Evolutionary conservation across 805 yeast genomes (phyloP).

Genomic region (Candida xyloterini): DNA sequence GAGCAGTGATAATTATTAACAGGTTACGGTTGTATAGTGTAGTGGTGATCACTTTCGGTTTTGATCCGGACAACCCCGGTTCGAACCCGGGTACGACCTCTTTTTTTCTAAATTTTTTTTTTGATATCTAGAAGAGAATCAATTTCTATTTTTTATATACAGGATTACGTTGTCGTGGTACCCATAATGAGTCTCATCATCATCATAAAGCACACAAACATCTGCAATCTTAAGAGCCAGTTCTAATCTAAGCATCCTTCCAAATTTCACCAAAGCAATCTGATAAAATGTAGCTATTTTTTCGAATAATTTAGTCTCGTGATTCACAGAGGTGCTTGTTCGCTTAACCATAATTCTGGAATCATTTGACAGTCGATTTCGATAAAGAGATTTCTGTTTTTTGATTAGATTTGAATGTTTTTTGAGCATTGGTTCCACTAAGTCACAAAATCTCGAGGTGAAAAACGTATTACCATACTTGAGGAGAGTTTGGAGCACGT

Average conservation of each 20-base stretch:
- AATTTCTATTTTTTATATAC: conserved; percentile 9
- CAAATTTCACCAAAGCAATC: conserved; percentile 38
- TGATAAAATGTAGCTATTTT: conserved; percentile 33
- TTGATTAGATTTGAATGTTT: conserved; percentile 9
- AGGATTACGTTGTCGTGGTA: conserved; percentile 28
- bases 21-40: conserved; percentile 52
- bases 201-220: conserved; percentile 28
- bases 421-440: conserved; percentile 28
- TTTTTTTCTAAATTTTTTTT: conserved; percentile 15
- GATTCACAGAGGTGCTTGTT: conserved; percentile 28
- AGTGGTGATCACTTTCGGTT: conserved; percentile 81
- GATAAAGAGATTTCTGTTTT: conserved; percentile 7
- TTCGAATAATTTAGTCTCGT: conserved; percentile 27
- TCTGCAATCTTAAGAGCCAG: conserved; percentile 36
- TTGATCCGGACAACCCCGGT: conserved; percentile 81
- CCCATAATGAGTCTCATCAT: conserved; percentile 25
- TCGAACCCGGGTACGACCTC: conserved; percentile 83
- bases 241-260: conserved; percentile 39
- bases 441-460: conserved; percentile 42
- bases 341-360: conserved; percentile 9
- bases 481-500: conserved; percentile 27
- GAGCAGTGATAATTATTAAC: not conserved
- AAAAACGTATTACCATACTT: conserved; percentile 46
- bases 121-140: not conserved
- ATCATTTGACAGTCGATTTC: not conserved